A percentile compares a stretch with the other conserved stretches of the same genome.
Conservation (phyloP, 2,329 filamentous ascomycete genomes). For the Decorospora gaudefroyi region DNA sequence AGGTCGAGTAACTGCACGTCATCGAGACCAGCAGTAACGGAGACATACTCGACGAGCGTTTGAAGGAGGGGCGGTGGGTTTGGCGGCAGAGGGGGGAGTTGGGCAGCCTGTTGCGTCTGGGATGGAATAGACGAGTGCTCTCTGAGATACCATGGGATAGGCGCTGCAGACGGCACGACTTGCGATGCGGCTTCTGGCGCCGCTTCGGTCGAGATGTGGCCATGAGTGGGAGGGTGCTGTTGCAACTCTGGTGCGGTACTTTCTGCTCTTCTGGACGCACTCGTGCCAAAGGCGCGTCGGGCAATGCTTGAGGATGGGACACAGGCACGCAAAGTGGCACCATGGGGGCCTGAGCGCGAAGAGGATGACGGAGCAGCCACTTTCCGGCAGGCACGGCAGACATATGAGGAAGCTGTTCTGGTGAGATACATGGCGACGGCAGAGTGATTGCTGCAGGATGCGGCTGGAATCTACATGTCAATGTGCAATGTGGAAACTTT, state of each 20-base stretch:
- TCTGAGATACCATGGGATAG: constrained; percentile 78
- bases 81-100: constrained; percentile 66
- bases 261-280: constrained; percentile 15
- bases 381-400: constrained; percentile 33
- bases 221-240: neutral
- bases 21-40: constrained; percentile 84
- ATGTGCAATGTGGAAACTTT: constrained; percentile 12
- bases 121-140: constrained; percentile 53
- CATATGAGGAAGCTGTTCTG: constrained; percentile 27
- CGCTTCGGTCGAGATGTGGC: constrained; percentile 5
- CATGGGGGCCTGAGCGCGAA: constrained; percentile 6
- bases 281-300: constrained; percentile 31
- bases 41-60: constrained; percentile 75
- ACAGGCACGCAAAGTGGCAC: constrained; percentile 9
- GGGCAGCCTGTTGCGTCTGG: constrained; percentile 56
- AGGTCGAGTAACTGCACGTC: constrained; percentile 80
- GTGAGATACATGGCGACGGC: constrained; percentile 31
- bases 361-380: constrained; percentile 13
- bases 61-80: constrained; percentile 72
- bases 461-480: neutral
- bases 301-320: constrained; percentile 8
- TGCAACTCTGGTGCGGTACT: constrained; percentile 4
- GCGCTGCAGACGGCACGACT: constrained; percentile 5
- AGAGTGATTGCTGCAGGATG: constrained; percentile 1
- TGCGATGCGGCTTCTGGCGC: constrained; percentile 9